These are phyloP conservation scores for Strobilomyces echinocephalus DNA, from an alignment of 768 basidiomycete genomes.

Conservation along the genomic window DNA sequence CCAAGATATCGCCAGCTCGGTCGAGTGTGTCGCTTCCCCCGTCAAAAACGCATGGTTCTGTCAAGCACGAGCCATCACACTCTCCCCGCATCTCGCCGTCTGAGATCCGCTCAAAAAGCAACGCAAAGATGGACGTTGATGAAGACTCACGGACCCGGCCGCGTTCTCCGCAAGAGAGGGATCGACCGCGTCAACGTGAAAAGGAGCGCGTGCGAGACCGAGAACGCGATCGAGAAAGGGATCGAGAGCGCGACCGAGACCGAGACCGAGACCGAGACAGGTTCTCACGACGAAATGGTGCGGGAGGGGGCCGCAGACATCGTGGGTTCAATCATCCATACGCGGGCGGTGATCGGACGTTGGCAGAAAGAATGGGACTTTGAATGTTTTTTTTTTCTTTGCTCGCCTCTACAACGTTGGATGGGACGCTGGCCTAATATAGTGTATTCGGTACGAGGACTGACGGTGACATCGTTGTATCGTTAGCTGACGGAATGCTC, in stretches of 20 bases:
- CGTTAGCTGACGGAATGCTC: conserved; percentile 26
- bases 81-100: conserved; percentile 28
- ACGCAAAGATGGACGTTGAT: conserved; percentile 52
- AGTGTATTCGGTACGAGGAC: conserved; percentile 37
- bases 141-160: conserved; percentile 44
- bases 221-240: conserved; percentile 33
- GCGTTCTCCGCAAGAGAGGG: conserved; percentile 40
- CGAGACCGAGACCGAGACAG: conserved; percentile 37
- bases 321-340: conserved; percentile 35
- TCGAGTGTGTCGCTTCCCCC: conserved; percentile 30
- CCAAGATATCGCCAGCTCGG: conserved; percentile 32
- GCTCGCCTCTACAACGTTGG: conserved; percentile 15
- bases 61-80: conserved; percentile 27
- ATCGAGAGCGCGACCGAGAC: conserved; percentile 33
- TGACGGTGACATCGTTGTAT: conserved; percentile 19
- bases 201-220: conserved; percentile 35
- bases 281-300: conserved; percentile 40
- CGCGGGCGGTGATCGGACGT: conserved; percentile 62
- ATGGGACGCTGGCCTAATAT: conserved; percentile 21
- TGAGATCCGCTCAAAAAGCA: conserved; percentile 26
- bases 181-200: conserved; percentile 36
- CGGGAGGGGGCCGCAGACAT: conserved; percentile 35
- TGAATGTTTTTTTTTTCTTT: conserved; percentile 32
- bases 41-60: conserved; percentile 15
- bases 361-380: conserved; percentile 80